These are phyloP conservation scores for Apiotrichum porosum DNA, from an alignment of 1,284 basidiomycete genomes.

Conservation along the genomic window DNA sequence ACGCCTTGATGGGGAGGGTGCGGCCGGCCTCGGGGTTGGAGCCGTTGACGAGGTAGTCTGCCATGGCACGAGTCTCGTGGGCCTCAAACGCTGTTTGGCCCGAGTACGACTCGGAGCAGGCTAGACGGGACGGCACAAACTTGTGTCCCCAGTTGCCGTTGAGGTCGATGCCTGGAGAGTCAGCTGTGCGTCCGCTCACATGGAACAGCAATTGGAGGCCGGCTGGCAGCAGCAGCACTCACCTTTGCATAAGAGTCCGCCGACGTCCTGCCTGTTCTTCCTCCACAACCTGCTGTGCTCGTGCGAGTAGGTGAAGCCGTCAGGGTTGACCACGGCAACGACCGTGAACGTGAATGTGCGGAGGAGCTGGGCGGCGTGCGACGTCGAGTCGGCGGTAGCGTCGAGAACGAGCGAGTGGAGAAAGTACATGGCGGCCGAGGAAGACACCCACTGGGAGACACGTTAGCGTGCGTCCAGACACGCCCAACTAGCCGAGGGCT, in stretches of 20 bases:
- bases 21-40: slow-evolving; percentile 14
- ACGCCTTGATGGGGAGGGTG: slow-evolving; percentile 52
- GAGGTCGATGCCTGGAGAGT: slow-evolving; percentile 67
- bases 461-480: no score
- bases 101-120: slow-evolving; percentile 67
- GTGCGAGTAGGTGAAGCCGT: slow-evolving; percentile 69
- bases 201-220: neutral
- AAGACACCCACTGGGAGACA: slow-evolving; percentile 73
- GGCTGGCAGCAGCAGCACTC: slow-evolving; percentile 8
- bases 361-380: slow-evolving; percentile 51
- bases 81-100: slow-evolving; percentile 68
- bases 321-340: slow-evolving; percentile 74
- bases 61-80: slow-evolving; percentile 68
- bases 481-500: no score
- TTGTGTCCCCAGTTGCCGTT: slow-evolving; percentile 64
- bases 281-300: slow-evolving; percentile 70
- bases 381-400: slow-evolving; percentile 44
- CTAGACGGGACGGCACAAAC: slow-evolving; percentile 33
- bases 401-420: slow-evolving; percentile 63
- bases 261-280: slow-evolving; percentile 65
- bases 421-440: slow-evolving; percentile 67
- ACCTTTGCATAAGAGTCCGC: slow-evolving; percentile 47
- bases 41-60: slow-evolving; percentile 59
- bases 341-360: slow-evolving; percentile 66
- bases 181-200: neutral